A percentile compares a stretch with the other conserved stretches of the same genome.
These are phyloP conservation scores for Fraxinus platypoda DNA, from an alignment of 305 asterid genomes.

Conservation along the genomic window DNA sequence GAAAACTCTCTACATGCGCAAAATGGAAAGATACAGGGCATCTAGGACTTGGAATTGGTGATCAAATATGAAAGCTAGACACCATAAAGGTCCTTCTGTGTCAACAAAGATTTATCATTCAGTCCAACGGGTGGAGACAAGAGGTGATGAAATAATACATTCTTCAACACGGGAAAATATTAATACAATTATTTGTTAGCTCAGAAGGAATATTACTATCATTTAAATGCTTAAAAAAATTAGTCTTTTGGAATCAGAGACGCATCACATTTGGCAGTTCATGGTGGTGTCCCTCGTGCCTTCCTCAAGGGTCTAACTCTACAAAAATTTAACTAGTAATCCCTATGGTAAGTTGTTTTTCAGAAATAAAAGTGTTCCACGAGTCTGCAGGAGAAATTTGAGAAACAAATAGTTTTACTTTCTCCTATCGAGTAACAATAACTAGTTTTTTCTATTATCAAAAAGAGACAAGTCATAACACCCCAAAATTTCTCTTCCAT, in stretches of 20 bases:
- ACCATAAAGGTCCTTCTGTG: background rate
- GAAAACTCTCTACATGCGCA: background rate
- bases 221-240: background rate
- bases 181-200: background rate
- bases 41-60: background rate
- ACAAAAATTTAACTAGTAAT: background rate
- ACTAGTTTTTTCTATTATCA: background rate
- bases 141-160: background rate
- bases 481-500: background rate
- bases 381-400: background rate
- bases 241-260: background rate
- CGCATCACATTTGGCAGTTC: background rate
- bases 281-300: background rate
- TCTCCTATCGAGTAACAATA: background rate
- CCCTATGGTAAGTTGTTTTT: background rate
- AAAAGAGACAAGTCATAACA: background rate
- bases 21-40: background rate
- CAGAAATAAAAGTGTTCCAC: background rate
- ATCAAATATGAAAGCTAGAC: background rate
- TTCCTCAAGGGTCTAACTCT: background rate
- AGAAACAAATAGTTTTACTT: background rate
- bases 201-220: background rate
- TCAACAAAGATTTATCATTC: background rate
- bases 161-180: background rate
- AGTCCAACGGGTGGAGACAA: background rate